Conservation (phyloP, 768 basidiomycete species). For the Amanita thiersii region DNA sequence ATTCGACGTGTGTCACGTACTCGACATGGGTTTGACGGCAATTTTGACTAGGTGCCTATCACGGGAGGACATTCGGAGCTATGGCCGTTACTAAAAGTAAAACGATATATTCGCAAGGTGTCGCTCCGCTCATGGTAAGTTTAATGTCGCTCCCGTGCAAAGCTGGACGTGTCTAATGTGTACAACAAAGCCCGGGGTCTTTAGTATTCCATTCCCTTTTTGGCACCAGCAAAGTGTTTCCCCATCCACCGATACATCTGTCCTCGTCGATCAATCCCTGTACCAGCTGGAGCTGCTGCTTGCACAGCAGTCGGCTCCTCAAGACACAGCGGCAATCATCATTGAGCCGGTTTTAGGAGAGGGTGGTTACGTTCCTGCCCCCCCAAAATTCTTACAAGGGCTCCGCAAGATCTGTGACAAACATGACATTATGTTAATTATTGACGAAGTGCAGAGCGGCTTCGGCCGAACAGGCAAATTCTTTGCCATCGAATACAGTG, state of each 20-base stretch:
- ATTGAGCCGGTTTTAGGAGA: constrained; percentile 93
- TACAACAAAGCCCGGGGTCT: constrained; percentile 68
- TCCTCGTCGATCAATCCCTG: constrained; percentile 55
- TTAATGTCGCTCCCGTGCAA: neutral
- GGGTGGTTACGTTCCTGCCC: constrained; percentile 91
- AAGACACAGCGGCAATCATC: constrained; percentile 89
- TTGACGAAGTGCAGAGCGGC: constrained; percentile 87
- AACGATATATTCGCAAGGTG: constrained; percentile 79
- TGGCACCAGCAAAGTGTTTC: constrained; percentile 79
- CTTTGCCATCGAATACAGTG: constrained; percentile 79
- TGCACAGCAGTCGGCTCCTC: constrained; percentile 70
- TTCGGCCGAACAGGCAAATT: constrained; percentile 82
- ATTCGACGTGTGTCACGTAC: neutral
- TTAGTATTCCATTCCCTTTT: constrained; percentile 79
- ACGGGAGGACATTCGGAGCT: constrained; percentile 89
- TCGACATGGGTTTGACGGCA: neutral
- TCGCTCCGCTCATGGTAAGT: constrained; percentile 76
- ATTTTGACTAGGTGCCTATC: constrained; percentile 54
- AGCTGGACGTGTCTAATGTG: neutral
- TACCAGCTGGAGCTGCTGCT: constrained; percentile 77
- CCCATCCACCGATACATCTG: constrained; percentile 42
- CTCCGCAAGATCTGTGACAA: constrained; percentile 81
- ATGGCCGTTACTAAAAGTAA: constrained; percentile 94
- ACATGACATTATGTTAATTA: constrained; percentile 75
- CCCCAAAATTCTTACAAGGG: constrained; percentile 69